Percentiles rank a stretch among this genome's conserved stretches.
phyloP scores from a whole-genome alignment of 2,329 filamentous ascomycete species.

The Paecilomyces niveus region DNA sequence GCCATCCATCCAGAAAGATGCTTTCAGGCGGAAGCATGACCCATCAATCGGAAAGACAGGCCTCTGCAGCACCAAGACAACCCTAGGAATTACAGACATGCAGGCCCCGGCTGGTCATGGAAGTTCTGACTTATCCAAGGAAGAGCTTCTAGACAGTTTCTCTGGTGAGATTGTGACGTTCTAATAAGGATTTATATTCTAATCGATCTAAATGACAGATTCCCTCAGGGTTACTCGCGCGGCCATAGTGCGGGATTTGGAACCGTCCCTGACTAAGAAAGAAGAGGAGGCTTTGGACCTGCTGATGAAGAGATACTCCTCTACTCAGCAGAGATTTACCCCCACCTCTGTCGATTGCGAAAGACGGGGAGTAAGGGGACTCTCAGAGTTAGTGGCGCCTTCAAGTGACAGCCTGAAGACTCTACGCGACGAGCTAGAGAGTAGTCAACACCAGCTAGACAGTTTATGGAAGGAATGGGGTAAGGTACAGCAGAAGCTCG shows the following conservation, averaged over 20 bases:
- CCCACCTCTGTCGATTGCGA: neutral
- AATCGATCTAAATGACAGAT: neutral
- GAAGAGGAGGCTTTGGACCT: neutral
- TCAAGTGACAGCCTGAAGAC: slow-evolving; percentile 2
- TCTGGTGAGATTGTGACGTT: neutral
- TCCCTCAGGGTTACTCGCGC: neutral
- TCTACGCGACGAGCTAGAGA: neutral
- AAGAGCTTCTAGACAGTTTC: neutral
- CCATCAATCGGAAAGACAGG: neutral
- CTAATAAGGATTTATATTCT: neutral
- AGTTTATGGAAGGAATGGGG: slow-evolving; percentile 13
- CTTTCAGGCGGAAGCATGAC: too few relatives aligned
- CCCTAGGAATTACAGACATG: neutral
- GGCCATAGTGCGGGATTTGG: neutral
- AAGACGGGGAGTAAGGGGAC: neutral
- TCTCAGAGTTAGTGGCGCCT: neutral
- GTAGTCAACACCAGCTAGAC: slow-evolving; percentile 5
- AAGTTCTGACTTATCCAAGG: neutral
- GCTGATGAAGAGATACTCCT: neutral
- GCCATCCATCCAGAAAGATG: neutral
- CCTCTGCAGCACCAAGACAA: neutral
- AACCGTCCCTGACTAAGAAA: neutral
- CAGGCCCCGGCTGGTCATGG: neutral
- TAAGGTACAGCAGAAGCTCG: slow-evolving; percentile 12
- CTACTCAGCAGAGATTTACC: neutral